Percentiles rank a stretch among this genome's conserved stretches.
phyloP scores from a whole-genome alignment of 192 early-diverging fungal genomes.

The Rhizophagus sp. region DNA sequence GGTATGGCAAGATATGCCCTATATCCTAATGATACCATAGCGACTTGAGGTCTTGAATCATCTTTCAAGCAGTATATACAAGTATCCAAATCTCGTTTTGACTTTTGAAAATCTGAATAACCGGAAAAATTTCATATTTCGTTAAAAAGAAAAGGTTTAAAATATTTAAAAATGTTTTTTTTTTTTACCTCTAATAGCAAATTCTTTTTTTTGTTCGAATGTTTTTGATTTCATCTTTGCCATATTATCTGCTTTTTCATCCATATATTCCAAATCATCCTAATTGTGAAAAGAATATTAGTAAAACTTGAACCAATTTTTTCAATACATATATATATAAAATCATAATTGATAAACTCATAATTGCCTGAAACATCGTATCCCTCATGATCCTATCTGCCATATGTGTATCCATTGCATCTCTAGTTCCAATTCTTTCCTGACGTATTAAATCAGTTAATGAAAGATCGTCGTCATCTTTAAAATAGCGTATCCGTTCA shows the following conservation, averaged over 20 bases:
- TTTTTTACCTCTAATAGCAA: constrained; percentile 52
- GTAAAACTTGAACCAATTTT: not conserved
- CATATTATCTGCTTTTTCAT: constrained; percentile 83
- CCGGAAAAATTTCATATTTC: not conserved
- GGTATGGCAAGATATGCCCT: constrained; percentile 82
- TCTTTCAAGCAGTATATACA: constrained; percentile 82
- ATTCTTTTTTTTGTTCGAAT: constrained; percentile 65
- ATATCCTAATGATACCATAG: constrained; percentile 77
- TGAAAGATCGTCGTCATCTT: constrained; percentile 54
- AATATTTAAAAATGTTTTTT: no score
- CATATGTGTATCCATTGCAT: constrained; percentile 66
- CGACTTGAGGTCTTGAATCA: constrained; percentile 59
- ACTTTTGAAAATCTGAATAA: constrained; percentile 62
- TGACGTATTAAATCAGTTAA: constrained; percentile 70
- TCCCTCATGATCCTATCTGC: constrained; percentile 72
- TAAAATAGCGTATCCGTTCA: constrained; percentile 61
- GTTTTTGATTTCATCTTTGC: constrained; percentile 60
- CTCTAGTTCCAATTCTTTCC: constrained; percentile 57
- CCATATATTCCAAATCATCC: constrained; percentile 90
- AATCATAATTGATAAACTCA: not conserved
- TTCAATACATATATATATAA: not conserved
- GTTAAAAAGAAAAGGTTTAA: not conserved
- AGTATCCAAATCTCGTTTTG: constrained; percentile 63
- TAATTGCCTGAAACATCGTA: constrained; percentile 54
- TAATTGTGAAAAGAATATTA: constrained; percentile 29